phyloP scores from a whole-genome alignment of 306 rosid genomes.

The Hylodesmum podocarpum region DNA sequence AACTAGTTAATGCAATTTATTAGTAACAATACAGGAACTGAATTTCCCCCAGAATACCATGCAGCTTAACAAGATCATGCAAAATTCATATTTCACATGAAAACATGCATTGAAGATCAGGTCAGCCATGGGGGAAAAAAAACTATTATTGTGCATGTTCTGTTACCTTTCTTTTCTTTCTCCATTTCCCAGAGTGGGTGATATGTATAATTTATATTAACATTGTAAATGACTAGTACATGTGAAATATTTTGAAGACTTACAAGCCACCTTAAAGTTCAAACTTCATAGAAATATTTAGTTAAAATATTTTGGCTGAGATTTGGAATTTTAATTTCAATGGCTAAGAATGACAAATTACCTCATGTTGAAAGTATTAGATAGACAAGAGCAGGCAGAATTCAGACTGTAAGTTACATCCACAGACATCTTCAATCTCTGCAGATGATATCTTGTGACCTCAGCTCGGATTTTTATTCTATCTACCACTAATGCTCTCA shows the following conservation, averaged over 20 bases:
- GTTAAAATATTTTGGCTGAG: too few relatives aligned
- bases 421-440: slow-evolving; percentile 77
- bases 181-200: neutral
- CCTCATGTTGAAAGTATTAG: slow-evolving; percentile 54
- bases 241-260: neutral
- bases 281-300: too few relatives aligned
- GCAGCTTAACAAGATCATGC: neutral
- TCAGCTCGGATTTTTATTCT: slow-evolving; percentile 67
- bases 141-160: neutral
- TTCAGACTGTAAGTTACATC: slow-evolving; percentile 55
- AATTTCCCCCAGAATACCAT: neutral
- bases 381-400: slow-evolving; percentile 55
- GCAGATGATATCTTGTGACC: slow-evolving; percentile 78
- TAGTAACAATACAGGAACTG: neutral
- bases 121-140: neutral
- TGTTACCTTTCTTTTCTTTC: neutral
- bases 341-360: slow-evolving; percentile 27
- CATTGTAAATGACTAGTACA: neutral
- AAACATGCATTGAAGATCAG: neutral
- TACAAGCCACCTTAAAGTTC: too few relatives aligned
- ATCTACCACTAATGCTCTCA: slow-evolving; percentile 74
- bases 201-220: neutral
- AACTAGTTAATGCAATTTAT: neutral
- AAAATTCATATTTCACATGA: neutral
- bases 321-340: neutral